phyloP scores from a whole-genome alignment of 1,284 basidiomycete genomes.

The Melampsora americana region DNA sequence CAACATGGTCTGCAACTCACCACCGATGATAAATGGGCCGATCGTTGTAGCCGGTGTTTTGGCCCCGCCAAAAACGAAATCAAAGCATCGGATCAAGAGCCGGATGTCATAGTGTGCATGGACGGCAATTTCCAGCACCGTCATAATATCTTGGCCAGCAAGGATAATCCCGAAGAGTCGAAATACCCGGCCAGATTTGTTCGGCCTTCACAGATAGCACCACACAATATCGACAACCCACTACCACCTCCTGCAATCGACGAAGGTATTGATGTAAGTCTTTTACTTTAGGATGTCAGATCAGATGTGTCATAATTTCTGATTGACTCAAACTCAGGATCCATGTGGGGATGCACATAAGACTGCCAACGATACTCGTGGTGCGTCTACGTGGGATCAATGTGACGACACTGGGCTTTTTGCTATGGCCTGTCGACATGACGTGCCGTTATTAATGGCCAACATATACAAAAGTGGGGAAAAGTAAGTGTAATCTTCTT shows the following conservation, averaged over 20 bases:
- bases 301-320: no score
- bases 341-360: constrained; percentile 8
- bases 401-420: constrained; percentile 23
- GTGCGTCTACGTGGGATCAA: background rate
- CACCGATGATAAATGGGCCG: background rate
- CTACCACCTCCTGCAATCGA: background rate
- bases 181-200: constrained; percentile 5
- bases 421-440: constrained; percentile 8
- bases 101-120: constrained; percentile 8
- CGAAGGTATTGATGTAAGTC: background rate
- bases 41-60: constrained; percentile 6
- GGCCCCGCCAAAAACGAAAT: background rate
- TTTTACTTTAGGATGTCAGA: background rate
- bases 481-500: no score
- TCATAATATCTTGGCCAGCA: constrained; percentile 17
- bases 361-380: background rate
- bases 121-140: constrained; percentile 27
- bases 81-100: background rate
- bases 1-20: background rate
- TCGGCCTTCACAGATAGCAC: background rate
- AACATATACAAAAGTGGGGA: constrained; percentile 10
- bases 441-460: background rate
- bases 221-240: background rate
- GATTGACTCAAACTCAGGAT: constrained; percentile 4
- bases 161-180: background rate